Evolutionary conservation across 2,329 filamentous ascomycete genomes (phyloP).

Genomic region (Decorospora gaudefroyi): DNA sequence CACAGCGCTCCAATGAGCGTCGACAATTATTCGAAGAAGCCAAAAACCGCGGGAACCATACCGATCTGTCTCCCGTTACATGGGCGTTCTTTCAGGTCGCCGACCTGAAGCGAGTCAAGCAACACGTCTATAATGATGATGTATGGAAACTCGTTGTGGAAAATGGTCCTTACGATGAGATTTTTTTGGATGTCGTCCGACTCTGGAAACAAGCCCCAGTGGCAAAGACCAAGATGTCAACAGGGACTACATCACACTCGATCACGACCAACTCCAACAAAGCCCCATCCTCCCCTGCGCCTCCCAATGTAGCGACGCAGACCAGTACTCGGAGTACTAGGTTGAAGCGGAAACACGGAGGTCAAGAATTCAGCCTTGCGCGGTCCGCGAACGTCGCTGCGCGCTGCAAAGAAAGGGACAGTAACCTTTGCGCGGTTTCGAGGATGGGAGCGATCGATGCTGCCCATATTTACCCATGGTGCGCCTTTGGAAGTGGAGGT

Average conservation of each 20-base stretch:
- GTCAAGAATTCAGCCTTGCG: slow-evolving; percentile 12
- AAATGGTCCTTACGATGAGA: neutral
- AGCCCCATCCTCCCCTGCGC: no score
- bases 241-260: neutral
- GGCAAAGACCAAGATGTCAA: neutral
- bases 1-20: slow-evolving; percentile 2
- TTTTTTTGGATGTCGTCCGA: neutral
- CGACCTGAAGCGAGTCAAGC: neutral
- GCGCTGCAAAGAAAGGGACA: slow-evolving; percentile 19
- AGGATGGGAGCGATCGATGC: slow-evolving; percentile 20
- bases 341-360: slow-evolving; percentile 10
- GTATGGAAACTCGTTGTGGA: neutral
- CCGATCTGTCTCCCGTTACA: neutral
- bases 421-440: slow-evolving; percentile 19
- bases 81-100: slow-evolving; percentile 1
- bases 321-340: slow-evolving; percentile 15
- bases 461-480: slow-evolving; percentile 28
- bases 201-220: neutral
- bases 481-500: slow-evolving; percentile 14
- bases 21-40: neutral
- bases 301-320: no score
- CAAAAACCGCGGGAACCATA: neutral
- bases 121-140: neutral
- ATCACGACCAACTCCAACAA: no score
- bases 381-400: slow-evolving; percentile 12